Evolutionary conservation across 2,329 filamentous ascomycete species (phyloP).

Genomic region (Sporothrix inflata): DNA sequence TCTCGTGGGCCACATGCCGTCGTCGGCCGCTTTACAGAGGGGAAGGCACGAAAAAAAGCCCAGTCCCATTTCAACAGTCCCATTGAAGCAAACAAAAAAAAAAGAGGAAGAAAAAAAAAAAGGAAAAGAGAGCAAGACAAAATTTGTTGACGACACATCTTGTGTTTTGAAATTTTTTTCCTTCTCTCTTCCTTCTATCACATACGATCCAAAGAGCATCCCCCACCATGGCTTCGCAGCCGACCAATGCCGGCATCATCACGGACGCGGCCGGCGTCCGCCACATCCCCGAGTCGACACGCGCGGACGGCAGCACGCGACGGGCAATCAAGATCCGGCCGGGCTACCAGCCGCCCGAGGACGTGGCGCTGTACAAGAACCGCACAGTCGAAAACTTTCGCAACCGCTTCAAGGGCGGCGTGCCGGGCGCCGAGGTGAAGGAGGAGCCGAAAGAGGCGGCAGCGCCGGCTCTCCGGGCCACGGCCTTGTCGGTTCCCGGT

Average conservation of each 20-base stretch:
- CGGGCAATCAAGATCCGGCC: conserved; percentile 93
- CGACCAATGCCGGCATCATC: conserved; percentile 71
- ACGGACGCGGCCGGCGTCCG: conserved; percentile 80
- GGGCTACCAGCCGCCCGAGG: conserved; percentile 91
- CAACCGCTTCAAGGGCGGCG: conserved; percentile 68
- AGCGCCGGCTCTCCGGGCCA: neutral
- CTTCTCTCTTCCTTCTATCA: too few species aligned
- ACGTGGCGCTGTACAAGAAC: conserved; percentile 96
- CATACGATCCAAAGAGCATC: too few species aligned
- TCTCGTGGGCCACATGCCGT: neutral
- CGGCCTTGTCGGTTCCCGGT: neutral
- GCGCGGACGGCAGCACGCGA: conserved; percentile 86
- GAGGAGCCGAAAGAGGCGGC: neutral
- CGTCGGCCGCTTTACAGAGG: conserved; percentile 9
- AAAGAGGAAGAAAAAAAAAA: neutral
- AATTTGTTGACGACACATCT: neutral
- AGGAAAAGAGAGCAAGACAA: neutral
- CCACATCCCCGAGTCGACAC: conserved; percentile 83
- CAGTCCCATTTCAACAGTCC: neutral
- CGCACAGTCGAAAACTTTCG: conserved; percentile 84
- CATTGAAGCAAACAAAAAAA: neutral
- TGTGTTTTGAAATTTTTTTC: neutral
- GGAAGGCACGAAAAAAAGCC: neutral
- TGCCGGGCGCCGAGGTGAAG: conserved; percentile 70
- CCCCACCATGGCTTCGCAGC: conserved; percentile 27